Percentiles rank a stretch among this genome's conserved stretches.
Evolutionary conservation across 2,329 filamentous ascomycete species (phyloP).

Genomic region (Colletotrichum lini): DNA sequence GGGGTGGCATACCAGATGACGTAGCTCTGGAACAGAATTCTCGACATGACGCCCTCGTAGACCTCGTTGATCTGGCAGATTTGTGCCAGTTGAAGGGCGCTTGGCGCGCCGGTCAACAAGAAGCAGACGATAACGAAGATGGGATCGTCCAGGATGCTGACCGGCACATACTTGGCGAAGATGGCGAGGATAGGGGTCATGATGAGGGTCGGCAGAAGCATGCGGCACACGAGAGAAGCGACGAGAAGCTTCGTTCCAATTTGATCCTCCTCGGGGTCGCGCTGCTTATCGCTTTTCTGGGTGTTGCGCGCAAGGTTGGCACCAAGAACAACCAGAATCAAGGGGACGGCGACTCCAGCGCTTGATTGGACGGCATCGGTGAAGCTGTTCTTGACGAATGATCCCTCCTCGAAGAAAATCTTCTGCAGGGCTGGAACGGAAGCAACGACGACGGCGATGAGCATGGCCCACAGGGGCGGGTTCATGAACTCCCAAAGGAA

Average conservation of each 20-base stretch:
- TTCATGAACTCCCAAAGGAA: slow-evolving; percentile 98
- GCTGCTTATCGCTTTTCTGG: slow-evolving; percentile 74
- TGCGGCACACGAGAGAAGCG: slow-evolving; percentile 88
- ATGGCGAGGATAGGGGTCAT: slow-evolving; percentile 93
- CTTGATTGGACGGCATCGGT: slow-evolving; percentile 89
- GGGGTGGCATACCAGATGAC: slow-evolving; percentile 83
- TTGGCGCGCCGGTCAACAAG: slow-evolving; percentile 93
- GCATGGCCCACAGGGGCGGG: slow-evolving; percentile 97
- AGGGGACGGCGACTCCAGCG: slow-evolving; percentile 90
- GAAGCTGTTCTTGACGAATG: slow-evolving; percentile 93
- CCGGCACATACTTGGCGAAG: slow-evolving; percentile 88
- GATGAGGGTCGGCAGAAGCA: slow-evolving; percentile 91
- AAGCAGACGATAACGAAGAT: slow-evolving; percentile 99
- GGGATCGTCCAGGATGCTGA: slow-evolving; percentile 96
- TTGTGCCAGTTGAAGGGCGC: slow-evolving; percentile 93
- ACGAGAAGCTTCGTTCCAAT: slow-evolving; percentile 84
- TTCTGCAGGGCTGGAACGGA: slow-evolving; percentile 86
- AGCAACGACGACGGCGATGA: slow-evolving; percentile 90
- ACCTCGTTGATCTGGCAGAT: slow-evolving; percentile 99
- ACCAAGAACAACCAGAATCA: slow-evolving; percentile 95
- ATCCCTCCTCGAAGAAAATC: slow-evolving; percentile 89
- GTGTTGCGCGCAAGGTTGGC: slow-evolving; percentile 96
- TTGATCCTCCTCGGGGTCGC: slow-evolving; percentile 78
- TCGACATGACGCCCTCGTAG: slow-evolving; percentile 94
- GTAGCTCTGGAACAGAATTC: slow-evolving; percentile 94